Percentiles rank a stretch among this genome's conserved stretches.
phyloP scores from a whole-genome alignment of 164 flowering plant genomes.

The Annona squamosa region DNA sequence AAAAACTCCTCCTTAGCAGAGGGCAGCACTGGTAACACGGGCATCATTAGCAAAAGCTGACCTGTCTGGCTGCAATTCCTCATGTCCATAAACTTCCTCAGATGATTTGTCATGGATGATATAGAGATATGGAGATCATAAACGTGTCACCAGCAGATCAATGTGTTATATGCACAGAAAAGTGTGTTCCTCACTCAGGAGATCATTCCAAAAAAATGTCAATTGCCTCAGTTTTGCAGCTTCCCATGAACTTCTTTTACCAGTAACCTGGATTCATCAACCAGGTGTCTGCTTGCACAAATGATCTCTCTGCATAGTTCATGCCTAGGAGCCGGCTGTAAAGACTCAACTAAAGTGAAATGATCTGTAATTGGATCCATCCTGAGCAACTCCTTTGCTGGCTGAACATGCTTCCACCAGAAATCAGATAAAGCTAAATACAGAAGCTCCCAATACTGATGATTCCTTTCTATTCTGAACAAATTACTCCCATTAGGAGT shows the following conservation, averaged over 20 bases:
- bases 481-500: slow-evolving; percentile 61
- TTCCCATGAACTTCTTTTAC: slow-evolving; percentile 47
- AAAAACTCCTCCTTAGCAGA: too few species aligned
- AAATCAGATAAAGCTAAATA: slow-evolving; percentile 50
- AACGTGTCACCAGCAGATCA: background rate
- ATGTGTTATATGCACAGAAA: background rate
- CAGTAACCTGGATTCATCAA: slow-evolving; percentile 33
- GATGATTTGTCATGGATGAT: too few species aligned
- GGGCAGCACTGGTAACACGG: too few species aligned
- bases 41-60: too few species aligned
- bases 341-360: background rate
- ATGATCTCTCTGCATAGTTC: slow-evolving; percentile 32
- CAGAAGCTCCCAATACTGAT: slow-evolving; percentile 43
- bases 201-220: background rate
- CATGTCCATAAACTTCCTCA: too few species aligned
- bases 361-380: slow-evolving; percentile 23
- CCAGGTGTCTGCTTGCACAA: slow-evolving; percentile 37
- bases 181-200: background rate
- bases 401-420: slow-evolving; percentile 69
- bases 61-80: too few species aligned
- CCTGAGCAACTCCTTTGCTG: slow-evolving; percentile 40
- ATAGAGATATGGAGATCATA: too few species aligned
- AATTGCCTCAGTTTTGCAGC: slow-evolving; percentile 11
- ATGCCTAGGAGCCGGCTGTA: slow-evolving; percentile 36
- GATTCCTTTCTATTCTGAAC: slow-evolving; percentile 44